Conservation (phyloP, 495 filamentous ascomycete genomes). For the Penicillium silybi region DNA sequence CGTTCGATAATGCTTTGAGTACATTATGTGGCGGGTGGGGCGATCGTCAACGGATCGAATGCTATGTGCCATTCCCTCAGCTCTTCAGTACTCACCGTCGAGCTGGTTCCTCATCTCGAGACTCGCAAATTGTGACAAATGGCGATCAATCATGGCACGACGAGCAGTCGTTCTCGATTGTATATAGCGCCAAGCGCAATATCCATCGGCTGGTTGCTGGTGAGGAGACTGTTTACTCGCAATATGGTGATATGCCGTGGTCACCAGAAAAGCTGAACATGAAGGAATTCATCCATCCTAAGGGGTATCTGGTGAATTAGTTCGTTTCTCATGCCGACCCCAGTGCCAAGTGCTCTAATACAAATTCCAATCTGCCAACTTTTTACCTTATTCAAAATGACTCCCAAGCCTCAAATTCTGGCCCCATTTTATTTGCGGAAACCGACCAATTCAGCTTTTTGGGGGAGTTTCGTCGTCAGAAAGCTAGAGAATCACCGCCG, state of each 20-base stretch:
- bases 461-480: no score
- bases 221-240: constrained; percentile 18
- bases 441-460: no score
- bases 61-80: constrained; percentile 27
- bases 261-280: constrained; percentile 15
- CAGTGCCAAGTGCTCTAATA: no score
- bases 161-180: constrained; percentile 20
- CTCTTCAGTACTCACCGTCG: constrained; percentile 24
- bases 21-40: constrained; percentile 21
- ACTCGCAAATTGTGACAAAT: constrained; percentile 24
- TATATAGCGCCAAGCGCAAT: constrained; percentile 29
- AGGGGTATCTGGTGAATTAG: constrained; percentile 18
- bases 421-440: no score
- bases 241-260: constrained; percentile 25
- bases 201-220: constrained; percentile 23
- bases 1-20: constrained; percentile 26
- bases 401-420: no score
- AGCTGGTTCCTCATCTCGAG: constrained; percentile 13
- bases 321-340: neutral
- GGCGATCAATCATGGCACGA: constrained; percentile 11
- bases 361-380: no score
- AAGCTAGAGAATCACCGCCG: no score
- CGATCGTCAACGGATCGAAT: constrained; percentile 22
- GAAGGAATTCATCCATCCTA: constrained; percentile 22
- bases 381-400: no score